Conservation (phyloP, 495 filamentous ascomycete species). For the Immersiella caudata region DNA sequence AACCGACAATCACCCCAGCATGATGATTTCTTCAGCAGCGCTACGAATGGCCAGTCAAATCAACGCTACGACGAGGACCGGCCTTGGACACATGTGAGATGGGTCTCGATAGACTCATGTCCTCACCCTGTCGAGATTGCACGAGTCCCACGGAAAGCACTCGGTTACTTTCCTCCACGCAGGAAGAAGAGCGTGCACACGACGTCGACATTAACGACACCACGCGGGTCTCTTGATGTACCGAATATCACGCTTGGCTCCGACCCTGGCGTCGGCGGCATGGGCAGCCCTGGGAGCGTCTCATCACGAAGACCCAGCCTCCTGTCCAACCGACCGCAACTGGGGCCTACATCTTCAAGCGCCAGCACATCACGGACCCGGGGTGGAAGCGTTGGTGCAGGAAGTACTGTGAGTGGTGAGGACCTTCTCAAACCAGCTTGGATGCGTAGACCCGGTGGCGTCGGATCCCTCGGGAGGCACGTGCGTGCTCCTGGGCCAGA, state of each 20-base stretch:
- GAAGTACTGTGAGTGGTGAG: slow-evolving; percentile 11
- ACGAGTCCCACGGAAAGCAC: slow-evolving; percentile 73
- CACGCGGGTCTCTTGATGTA: slow-evolving; percentile 64
- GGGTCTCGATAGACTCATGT: slow-evolving; percentile 76
- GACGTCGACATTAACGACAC: slow-evolving; percentile 60
- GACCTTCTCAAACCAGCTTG: slow-evolving; percentile 44
- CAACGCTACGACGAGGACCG: slow-evolving; percentile 45
- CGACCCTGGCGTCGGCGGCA: slow-evolving; percentile 33
- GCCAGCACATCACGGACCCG: slow-evolving; percentile 32
- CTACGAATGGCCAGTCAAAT: slow-evolving; percentile 37
- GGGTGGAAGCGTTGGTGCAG: slow-evolving; percentile 34
- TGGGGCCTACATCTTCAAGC: slow-evolving; percentile 17
- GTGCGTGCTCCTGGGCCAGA: slow-evolving; percentile 77
- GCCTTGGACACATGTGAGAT: slow-evolving; percentile 83
- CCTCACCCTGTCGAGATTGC: slow-evolving; percentile 78
- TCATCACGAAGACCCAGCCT: slow-evolving; percentile 47
- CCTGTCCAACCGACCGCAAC: slow-evolving; percentile 33
- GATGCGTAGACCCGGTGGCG: slow-evolving; percentile 79
- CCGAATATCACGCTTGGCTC: slow-evolving; percentile 45
- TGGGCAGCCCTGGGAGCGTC: slow-evolving; percentile 40
- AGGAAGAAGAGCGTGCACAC: slow-evolving; percentile 73
- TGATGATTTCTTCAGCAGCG: slow-evolving; percentile 42
- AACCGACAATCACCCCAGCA: slow-evolving; percentile 22
- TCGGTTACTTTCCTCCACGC: slow-evolving; percentile 91
- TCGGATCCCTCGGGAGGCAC: slow-evolving; percentile 73